phyloP scores from a whole-genome alignment of 2,329 filamentous ascomycete species.

The Fusarium subglutinans region DNA sequence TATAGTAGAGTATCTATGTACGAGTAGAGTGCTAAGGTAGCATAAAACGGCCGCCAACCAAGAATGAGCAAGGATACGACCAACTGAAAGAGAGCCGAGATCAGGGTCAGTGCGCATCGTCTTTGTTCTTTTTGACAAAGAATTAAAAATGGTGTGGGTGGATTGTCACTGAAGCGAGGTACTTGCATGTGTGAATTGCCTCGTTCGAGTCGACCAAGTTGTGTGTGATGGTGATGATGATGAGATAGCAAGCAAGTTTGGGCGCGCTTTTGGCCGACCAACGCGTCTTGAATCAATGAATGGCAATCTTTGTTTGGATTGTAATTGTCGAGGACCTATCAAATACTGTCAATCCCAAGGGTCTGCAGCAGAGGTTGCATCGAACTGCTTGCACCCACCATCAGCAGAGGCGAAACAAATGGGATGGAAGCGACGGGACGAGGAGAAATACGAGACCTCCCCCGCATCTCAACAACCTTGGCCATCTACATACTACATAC shows the following conservation, averaged over 20 bases:
- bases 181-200: slow-evolving; percentile 8
- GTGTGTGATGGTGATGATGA: not conserved
- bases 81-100: not conserved
- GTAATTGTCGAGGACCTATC: slow-evolving; percentile 36
- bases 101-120: not conserved
- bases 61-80: not conserved
- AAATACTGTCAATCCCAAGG: slow-evolving; percentile 6
- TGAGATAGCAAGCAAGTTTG: not conserved
- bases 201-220: not conserved
- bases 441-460: not conserved
- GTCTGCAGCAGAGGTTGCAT: slow-evolving; percentile 7
- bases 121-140: not conserved
- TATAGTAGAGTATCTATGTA: not conserved
- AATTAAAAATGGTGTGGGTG: slow-evolving; percentile 7
- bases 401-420: not conserved
- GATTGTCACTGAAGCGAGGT: not conserved
- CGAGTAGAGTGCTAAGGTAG: not conserved
- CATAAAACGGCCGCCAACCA: slow-evolving; percentile 8
- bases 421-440: not conserved
- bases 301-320: slow-evolving; percentile 36
- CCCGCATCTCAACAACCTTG: not conserved
- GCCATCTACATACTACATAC: not conserved
- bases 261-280: slow-evolving; percentile 22
- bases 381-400: slow-evolving; percentile 10
- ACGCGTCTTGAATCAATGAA: slow-evolving; percentile 18